phyloP scores from a whole-genome alignment of 495 filamentous ascomycete species.

The Xylaria telfairii region DNA sequence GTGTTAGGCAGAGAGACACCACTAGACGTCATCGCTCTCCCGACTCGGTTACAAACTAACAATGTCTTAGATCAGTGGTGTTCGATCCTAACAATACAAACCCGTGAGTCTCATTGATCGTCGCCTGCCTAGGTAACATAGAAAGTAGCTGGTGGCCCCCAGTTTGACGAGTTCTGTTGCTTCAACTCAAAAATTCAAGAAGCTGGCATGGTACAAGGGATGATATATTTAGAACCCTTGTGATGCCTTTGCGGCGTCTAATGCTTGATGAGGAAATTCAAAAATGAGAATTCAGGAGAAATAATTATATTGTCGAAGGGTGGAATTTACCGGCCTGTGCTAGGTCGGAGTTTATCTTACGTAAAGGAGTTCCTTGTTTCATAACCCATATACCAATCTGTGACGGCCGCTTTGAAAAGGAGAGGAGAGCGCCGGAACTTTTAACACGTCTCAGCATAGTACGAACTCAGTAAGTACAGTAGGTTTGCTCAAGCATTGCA shows the following conservation, averaged over 20 bases:
- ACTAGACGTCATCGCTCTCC: background rate
- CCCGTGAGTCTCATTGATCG: background rate
- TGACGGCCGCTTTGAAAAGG: background rate
- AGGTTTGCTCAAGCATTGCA: background rate
- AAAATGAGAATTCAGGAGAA: background rate
- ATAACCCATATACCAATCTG: background rate
- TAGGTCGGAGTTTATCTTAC: background rate
- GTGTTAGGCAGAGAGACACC: background rate
- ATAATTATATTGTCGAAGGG: no score
- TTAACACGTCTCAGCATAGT: background rate
- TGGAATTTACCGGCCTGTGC: background rate
- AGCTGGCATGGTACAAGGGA: background rate
- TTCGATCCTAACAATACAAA: background rate
- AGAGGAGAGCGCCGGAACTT: no score
- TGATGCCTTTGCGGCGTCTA: background rate
- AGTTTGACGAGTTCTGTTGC: background rate
- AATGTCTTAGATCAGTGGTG: background rate
- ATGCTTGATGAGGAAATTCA: background rate
- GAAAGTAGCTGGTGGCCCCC: background rate
- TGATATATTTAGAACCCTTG: background rate
- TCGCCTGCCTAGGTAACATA: no score
- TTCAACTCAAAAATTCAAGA: background rate
- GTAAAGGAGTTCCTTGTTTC: background rate
- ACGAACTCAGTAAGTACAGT: background rate
- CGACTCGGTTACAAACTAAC: background rate